Conservation (phyloP, 1,284 basidiomycete species). For the Sporisorium iseilematis-ciliati region DNA sequence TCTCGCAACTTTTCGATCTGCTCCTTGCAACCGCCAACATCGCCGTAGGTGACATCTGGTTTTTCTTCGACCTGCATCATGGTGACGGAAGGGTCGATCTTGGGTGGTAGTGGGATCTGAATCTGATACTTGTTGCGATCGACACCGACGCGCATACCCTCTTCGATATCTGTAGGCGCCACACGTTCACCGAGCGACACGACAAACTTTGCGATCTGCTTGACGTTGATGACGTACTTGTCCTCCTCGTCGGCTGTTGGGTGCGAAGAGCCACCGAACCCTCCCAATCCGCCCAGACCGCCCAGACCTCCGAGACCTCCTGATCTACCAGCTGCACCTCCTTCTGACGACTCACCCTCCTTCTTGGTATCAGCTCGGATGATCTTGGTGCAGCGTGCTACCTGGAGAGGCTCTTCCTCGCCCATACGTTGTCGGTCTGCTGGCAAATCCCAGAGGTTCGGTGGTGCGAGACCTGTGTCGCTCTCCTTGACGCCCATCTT, state of each 20-base stretch:
- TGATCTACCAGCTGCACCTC: conserved; percentile 28
- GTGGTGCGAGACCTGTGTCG: conserved; percentile 95
- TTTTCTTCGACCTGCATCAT: conserved; percentile 99
- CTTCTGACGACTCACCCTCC: conserved; percentile 33
- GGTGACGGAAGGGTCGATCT: conserved; percentile 98
- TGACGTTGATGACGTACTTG: conserved; percentile 99
- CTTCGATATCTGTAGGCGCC: conserved; percentile 97
- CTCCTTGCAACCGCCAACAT: conserved; percentile 98
- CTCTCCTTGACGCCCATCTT: conserved; percentile 98
- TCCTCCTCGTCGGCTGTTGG: conserved; percentile 91
- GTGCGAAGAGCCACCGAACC: conserved; percentile 40
- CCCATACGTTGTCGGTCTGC: conserved; percentile 80
- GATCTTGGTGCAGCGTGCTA: conserved; percentile 98
- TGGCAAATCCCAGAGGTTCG: conserved; percentile 89
- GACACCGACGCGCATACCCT: conserved; percentile 98
- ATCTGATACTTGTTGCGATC: conserved; percentile 98
- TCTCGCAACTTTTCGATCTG: conserved; percentile 99
- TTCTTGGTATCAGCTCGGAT: conserved; percentile 74
- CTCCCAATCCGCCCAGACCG: conserved; percentile 52
- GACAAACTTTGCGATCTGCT: conserved; percentile 99
- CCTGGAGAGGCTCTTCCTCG: conserved; percentile 93
- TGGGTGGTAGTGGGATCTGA: conserved; percentile 99
- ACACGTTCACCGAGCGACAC: conserved; percentile 96
- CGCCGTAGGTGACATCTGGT: conserved; percentile 97
- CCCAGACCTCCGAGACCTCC: conserved; percentile 57